Base-by-base conservation (phyloP, 2,329 filamentous ascomycete species). In the Lasiodiplodia sp. region DNA sequence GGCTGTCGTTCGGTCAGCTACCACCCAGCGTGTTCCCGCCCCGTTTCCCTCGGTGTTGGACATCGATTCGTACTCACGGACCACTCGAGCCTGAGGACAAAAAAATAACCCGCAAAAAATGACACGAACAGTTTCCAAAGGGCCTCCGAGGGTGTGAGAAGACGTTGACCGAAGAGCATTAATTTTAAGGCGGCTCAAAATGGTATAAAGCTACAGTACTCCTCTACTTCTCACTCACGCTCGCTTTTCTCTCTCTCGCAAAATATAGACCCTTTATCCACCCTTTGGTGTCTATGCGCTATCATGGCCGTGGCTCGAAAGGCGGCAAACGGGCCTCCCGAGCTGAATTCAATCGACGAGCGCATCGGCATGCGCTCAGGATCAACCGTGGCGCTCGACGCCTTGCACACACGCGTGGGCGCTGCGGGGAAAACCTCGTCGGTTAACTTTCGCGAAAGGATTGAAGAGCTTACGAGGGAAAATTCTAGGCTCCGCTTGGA, bases 361-460 rank as follows among this genome's bases (percentile, higher is more conserved):
- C 40, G 40, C 11, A 44, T 44, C 40, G 40, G 40, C 3, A 44
- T 44, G 40, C 40, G 3, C 40, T 44, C 40, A 12, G 18, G 40
- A 11, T 44, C 40, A 3, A 44, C 40, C 2, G 40, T 44, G 18
- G 40, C 40, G 3, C 40, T 44, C 40, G 40, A 44, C 3, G 40
- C 40, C 18, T 44, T 44, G 40, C 40, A 44, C 40, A 44, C 40
- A 3, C 40, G 40, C 18, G 2, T 44, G 2, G 40, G 40, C 3
- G 4, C 40, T 44, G 11, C 3, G 40, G 18, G 10, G 34, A 55
- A 14, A 4, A 69, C 12, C 69, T 70, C 14, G 69, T 72, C n/a
- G 21, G 70, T 34, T 72, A 63, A 7, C 63, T 72, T 2, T 68
- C 68, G 58, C 31, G 51, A 5, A 65, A 53, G 56, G 71, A 72